Evolutionary conservation across 257 asterid genomes (phyloP).

Genomic region (Solanum chiquidenum): DNA sequence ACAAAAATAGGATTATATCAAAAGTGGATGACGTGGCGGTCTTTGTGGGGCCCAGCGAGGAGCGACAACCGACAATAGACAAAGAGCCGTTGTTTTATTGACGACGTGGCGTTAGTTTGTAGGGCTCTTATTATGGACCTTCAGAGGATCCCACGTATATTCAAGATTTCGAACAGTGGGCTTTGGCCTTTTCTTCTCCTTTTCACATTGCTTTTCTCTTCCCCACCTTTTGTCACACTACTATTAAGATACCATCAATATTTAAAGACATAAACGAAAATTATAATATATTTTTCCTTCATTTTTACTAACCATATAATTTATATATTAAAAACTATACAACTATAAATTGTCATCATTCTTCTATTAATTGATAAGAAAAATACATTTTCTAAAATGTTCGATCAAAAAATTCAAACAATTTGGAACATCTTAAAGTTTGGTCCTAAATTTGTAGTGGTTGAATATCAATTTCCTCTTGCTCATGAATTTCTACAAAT

Average conservation of each 20-base stretch:
- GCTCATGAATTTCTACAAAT: background rate
- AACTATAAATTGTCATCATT: too few species aligned
- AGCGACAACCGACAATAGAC: background rate
- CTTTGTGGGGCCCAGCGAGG: background rate
- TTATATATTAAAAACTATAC: too few species aligned
- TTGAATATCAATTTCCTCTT: background rate
- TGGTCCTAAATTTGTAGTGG: background rate
- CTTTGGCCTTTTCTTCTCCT: background rate
- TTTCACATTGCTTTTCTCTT: too few species aligned
- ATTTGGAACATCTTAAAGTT: background rate
- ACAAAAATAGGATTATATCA: background rate
- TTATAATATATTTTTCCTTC: too few species aligned
- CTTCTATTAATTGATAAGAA: too few species aligned
- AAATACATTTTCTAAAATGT: too few species aligned
- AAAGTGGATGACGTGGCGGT: constrained; percentile 24
- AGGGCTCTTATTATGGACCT: background rate
- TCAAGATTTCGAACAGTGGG: background rate
- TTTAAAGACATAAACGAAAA: too few species aligned
- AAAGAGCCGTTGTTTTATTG: background rate
- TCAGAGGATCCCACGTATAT: background rate
- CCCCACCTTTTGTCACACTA: background rate
- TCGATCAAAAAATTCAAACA: too few species aligned
- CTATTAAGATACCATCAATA: background rate
- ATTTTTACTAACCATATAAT: too few species aligned
- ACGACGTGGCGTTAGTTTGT: background rate